These are phyloP conservation scores for Candida loeiensis DNA, from an alignment of 805 yeast genomes.

Conservation along the genomic window DNA sequence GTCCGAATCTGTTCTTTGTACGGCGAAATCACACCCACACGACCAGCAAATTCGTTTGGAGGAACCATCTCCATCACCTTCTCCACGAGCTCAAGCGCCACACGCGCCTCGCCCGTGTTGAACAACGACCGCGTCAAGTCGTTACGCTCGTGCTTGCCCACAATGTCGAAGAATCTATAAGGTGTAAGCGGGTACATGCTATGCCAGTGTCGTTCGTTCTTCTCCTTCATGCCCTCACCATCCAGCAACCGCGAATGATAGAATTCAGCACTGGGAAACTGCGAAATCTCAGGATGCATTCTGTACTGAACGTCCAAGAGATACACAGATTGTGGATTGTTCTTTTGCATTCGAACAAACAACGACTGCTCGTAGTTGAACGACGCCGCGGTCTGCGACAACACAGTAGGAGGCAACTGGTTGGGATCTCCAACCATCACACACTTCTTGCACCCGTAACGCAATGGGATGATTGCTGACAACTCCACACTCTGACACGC, in stretches of 20 bases:
- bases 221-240: slow-evolving; percentile 66
- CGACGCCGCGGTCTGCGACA: slow-evolving; percentile 82
- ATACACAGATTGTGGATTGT: slow-evolving; percentile 57
- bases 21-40: slow-evolving; percentile 90
- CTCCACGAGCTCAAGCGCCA: slow-evolving; percentile 64
- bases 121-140: slow-evolving; percentile 63
- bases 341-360: slow-evolving; percentile 87
- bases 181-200: slow-evolving; percentile 54
- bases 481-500: slow-evolving; percentile 97
- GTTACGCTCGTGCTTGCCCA: slow-evolving; percentile 61
- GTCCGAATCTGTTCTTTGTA: slow-evolving; percentile 80
- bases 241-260: slow-evolving; percentile 70
- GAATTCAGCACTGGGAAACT: slow-evolving; percentile 81
- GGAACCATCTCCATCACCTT: slow-evolving; percentile 49
- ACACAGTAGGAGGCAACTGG: slow-evolving; percentile 94
- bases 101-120: slow-evolving; percentile 67
- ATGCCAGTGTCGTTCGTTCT: slow-evolving; percentile 78
- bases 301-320: slow-evolving; percentile 90
- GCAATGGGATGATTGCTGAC: slow-evolving; percentile 84
- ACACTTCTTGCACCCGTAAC: slow-evolving; percentile 87
- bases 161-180: slow-evolving; percentile 70
- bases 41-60: slow-evolving; percentile 55
- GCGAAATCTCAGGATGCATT: slow-evolving; percentile 89
- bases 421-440: slow-evolving; percentile 99
- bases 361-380: slow-evolving; percentile 84